Evolutionary conservation across 495 filamentous ascomycete genomes (phyloP), one percentile per base, ranked within the genome.

Genomic region (Tuber microsphaerosporum): DNA sequence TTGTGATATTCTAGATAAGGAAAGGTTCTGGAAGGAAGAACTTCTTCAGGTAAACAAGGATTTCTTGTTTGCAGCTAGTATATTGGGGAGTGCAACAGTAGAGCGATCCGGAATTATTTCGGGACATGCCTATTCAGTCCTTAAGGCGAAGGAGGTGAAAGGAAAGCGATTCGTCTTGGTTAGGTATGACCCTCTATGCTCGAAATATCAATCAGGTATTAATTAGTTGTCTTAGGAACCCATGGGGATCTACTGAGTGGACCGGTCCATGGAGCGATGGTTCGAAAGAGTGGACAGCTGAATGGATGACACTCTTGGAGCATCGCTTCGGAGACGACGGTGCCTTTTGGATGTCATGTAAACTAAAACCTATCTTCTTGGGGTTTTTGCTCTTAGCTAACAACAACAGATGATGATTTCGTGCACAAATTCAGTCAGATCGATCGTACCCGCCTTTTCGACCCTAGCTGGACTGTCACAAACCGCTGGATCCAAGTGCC

Each of bases 261-360:
- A 89, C 85, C 17, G 91, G 92, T 9, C 84, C 92, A 7, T 96
- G 93, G 92, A 92, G 91, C 81, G 84, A 85, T 72, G 84, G 94
- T 31, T 94, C 91, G 14, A 92, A 94, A 80, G 90, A 97, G 84
- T 97, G 94, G 92, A 97, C 93, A 2, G 85, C 92, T 0, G 90
- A 96, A 80, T 96, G 93, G 92, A 90, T 97, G 87, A 83, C 88
- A 61, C 90, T 90, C 74, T 87, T 97, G 1, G 86, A 88, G 42
- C 93, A 97, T 79, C 89, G 87, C 51, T 97, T 97, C 83, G 94
- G 94, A 44, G 91, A 97, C 80, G 94, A 97, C 81, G 94, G 93
- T 3, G 90, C 85, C 7, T 90, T 89, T 75, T 90, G 88, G 88
- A 90, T 90, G 74, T 86, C 87, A 48, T 82, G 78, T 80, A 72